phyloP scores from a whole-genome alignment of 2,329 filamentous ascomycete species.

The Cordyceps cicadae region DNA sequence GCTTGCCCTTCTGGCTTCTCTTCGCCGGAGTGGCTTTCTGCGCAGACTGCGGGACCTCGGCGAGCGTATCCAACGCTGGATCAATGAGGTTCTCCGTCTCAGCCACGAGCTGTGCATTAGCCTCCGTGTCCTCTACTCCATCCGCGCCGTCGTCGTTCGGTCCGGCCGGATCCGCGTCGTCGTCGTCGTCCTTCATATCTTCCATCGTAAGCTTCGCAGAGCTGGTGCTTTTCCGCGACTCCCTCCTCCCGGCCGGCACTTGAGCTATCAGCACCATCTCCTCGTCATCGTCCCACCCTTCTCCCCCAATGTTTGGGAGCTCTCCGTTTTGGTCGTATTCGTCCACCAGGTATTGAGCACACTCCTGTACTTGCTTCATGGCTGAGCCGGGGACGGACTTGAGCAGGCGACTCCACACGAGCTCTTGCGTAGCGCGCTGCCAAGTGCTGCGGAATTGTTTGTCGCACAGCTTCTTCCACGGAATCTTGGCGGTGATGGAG shows the following conservation, averaged over 20 bases:
- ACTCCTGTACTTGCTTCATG: slow-evolving; percentile 25
- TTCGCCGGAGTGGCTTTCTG: slow-evolving; percentile 22
- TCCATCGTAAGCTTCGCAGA: slow-evolving; percentile 23
- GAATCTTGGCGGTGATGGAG: slow-evolving; percentile 31
- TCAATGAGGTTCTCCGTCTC: slow-evolving; percentile 23
- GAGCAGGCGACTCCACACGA: slow-evolving; percentile 33
- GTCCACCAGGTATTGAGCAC: slow-evolving; percentile 27
- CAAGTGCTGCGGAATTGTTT: slow-evolving; percentile 32
- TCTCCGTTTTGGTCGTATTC: slow-evolving; percentile 26
- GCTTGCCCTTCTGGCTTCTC: slow-evolving; percentile 18
- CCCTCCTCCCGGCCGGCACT: slow-evolving; percentile 7
- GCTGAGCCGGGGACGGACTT: slow-evolving; percentile 25
- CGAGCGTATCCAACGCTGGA: slow-evolving; percentile 18
- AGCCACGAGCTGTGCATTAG: neutral
- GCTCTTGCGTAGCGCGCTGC: slow-evolving; percentile 28
- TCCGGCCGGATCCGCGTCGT: neutral
- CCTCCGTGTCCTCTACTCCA: too few species aligned
- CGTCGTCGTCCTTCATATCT: slow-evolving; percentile 12
- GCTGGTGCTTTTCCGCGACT: slow-evolving; percentile 16
- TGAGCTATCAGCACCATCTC: slow-evolving; percentile 24
- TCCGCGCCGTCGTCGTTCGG: too few species aligned
- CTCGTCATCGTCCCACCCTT: slow-evolving; percentile 23
- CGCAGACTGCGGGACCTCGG: slow-evolving; percentile 11
- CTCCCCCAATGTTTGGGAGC: slow-evolving; percentile 26
- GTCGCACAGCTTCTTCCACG: slow-evolving; percentile 39